phyloP scores from a whole-genome alignment of 116 monocot species.

The Trichopus zeylanicus region DNA sequence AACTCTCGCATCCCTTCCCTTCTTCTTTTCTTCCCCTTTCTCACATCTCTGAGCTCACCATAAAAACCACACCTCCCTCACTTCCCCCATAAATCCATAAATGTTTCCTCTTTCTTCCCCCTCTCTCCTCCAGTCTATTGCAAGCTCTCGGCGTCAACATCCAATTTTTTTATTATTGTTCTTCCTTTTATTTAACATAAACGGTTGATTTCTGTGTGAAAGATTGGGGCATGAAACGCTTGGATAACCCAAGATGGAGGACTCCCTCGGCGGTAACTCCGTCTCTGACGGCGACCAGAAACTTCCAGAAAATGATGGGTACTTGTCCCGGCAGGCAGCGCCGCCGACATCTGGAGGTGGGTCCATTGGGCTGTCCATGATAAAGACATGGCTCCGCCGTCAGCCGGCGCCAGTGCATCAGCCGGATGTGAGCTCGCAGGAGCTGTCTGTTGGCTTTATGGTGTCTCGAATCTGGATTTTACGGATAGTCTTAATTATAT shows the following conservation, averaged over 20 bases:
- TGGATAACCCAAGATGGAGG: slow-evolving; percentile 75
- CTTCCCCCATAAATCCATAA: slow-evolving; percentile 1
- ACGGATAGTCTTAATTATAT: no score
- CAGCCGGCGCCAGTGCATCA: slow-evolving; percentile 40
- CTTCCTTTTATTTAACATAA: neutral
- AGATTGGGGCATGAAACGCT: slow-evolving; percentile 76
- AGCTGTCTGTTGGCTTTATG: no score
- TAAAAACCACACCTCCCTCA: neutral
- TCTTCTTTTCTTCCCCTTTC: slow-evolving; percentile 4
- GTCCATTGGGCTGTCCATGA: slow-evolving; percentile 66
- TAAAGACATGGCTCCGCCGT: slow-evolving; percentile 75
- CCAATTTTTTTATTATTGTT: no score
- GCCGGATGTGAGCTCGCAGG: slow-evolving; percentile 14
- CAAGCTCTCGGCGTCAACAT: no score
- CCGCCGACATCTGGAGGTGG: neutral
- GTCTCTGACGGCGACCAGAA: slow-evolving; percentile 36
- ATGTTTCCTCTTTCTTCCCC: neutral
- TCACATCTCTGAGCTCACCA: neutral
- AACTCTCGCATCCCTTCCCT: neutral
- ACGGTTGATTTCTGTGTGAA: neutral
- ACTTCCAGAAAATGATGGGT: slow-evolving; percentile 10
- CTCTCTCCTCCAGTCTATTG: slow-evolving; percentile 49
- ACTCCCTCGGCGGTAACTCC: slow-evolving; percentile 81
- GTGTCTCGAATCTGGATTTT: no score
- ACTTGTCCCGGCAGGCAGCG: slow-evolving; percentile 8